phyloP scores from a whole-genome alignment of 306 rosid species.

The Alnus glutinosa region DNA sequence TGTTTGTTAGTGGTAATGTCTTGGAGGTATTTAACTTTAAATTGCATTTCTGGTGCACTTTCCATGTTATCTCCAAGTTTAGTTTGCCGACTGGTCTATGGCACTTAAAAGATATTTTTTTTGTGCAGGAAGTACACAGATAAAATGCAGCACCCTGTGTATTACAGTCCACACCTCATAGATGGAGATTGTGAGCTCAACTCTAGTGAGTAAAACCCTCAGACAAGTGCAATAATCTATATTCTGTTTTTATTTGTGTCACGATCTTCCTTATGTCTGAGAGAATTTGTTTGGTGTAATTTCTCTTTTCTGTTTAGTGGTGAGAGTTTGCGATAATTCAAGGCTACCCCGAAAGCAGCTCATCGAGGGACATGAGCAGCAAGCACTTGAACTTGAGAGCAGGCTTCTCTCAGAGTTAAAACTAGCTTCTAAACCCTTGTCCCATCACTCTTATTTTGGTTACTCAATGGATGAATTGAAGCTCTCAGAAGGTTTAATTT shows the following conservation, averaged over 20 bases:
- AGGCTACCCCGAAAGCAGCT: conserved; percentile 36
- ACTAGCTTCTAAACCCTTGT: conserved; percentile 21
- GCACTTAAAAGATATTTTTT: not conserved
- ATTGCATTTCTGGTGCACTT: not conserved
- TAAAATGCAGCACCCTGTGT: conserved; percentile 23
- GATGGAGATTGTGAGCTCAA: conserved; percentile 44
- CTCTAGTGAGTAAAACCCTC: conserved; percentile 28
- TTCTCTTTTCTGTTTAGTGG: conserved; percentile 13
- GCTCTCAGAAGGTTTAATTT: conserved; percentile 33
- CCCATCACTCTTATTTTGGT: conserved; percentile 30
- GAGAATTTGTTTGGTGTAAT: not conserved
- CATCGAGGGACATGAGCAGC: conserved; percentile 39
- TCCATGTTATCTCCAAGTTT: not conserved
- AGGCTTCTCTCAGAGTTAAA: conserved; percentile 26
- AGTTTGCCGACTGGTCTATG: not conserved
- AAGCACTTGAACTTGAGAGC: conserved; percentile 37
- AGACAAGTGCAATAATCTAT: not conserved
- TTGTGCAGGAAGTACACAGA: conserved; percentile 40
- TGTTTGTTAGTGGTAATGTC: not conserved
- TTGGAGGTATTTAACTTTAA: not conserved
- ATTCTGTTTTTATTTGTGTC: not conserved
- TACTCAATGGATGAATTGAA: conserved; percentile 30
- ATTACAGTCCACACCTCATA: conserved; percentile 31
- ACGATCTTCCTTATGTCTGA: not conserved
- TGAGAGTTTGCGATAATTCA: conserved; percentile 31